Base-by-base conservation (phyloP, 2,329 filamentous ascomycete genomes). In the Aspergillus luchuensis region DNA sequence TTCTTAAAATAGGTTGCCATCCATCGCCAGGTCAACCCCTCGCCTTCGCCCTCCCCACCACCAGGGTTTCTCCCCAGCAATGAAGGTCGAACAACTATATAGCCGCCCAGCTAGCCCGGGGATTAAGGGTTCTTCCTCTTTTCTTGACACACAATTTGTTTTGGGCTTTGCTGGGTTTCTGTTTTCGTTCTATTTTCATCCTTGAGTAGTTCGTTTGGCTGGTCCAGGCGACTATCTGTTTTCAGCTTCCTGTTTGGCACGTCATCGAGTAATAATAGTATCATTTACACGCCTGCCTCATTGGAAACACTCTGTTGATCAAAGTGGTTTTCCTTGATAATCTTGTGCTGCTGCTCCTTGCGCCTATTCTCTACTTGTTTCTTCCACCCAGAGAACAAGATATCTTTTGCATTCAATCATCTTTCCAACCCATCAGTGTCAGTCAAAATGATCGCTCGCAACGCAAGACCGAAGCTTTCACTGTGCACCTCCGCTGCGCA, bases 401-500 rank as follows among this genome's bases (percentile, higher is more conserved):
- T 19, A 48, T 57, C 33, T 60, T 39, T 43, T 50, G 38, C 61
- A 41, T 28, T 53, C 30, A 15, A 30, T 49, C 49, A 53, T 55
- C 57, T 48, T 41, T 53, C 52, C 13, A 57, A 10, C 39, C 52
- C 21, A 63, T 23, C 56, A 30, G 53, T 30, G 17, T 58, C 63
- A 67, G 17, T 58, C 63, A 67, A 59, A 57, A 79, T 71, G 69
- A 68, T 69, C 76, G 41, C 41, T 63, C 73, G 74, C 62, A 69
- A 72, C 61, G 69, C 73, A 60, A 79, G 76, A 65, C 80, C 80
- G 50, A 80, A 81, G 75, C 76, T 82, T 65, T 77, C 78, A 53
- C 66, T 82, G 69, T 78, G 71, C 72, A 80, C 81, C 64, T 75
- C 78, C 62, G 67, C 74, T 59, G 69, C 73, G 23, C 70, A 75